Base-by-base conservation (phyloP, 2,329 filamentous ascomycete species). In the Sporothrix humicola region DNA sequence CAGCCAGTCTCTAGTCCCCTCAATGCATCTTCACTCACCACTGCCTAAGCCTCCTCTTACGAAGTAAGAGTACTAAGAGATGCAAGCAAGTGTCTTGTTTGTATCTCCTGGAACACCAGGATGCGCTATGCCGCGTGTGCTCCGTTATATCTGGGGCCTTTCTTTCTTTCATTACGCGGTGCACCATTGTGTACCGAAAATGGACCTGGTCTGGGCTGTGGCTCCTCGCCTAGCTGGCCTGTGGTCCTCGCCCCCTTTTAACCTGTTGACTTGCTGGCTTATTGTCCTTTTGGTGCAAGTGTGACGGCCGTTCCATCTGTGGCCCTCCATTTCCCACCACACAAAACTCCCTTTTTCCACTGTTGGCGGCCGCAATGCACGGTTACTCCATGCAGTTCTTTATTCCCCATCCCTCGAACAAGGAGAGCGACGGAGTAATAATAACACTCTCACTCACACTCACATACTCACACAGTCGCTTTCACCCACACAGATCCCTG, bases 401-500 rank as follows among this genome's bases (percentile, higher is more conserved):
- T 56, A 72, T 72, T 72, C 58, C 70, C 69, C 69, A 65, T 72
- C 56, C 58, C 56, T 71, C 56, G 54, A 71, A 59, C 42, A 44
- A 61, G n/a, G 52, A 17, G 15, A 54, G 48, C 42, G 65, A 23
- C 42, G 17, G 69, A 59, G 48, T 44, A 54, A 56, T 69, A 59
- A 48, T 59, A 59, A 48, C 46, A 42, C 26, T 54, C 58, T 46
- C 69, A 37, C 54, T 59, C 48, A 48, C 46, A 42, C 26, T 54
- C 58, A 26, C 69, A 37, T 42, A 37, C 31, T 37, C 31, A 37
- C 31, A 37, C 31, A 37, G 31, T 37, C 31, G 31, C 31, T 37
- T 37, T 37, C 31, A 37, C 7, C 7, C 31, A 37, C 65, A 61
- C 61, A 69, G 73, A 75, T 75, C 74, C 74, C 73, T 74, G 72